Conservation (phyloP, 768 basidiomycete genomes). For the Clathrus columnatus region DNA sequence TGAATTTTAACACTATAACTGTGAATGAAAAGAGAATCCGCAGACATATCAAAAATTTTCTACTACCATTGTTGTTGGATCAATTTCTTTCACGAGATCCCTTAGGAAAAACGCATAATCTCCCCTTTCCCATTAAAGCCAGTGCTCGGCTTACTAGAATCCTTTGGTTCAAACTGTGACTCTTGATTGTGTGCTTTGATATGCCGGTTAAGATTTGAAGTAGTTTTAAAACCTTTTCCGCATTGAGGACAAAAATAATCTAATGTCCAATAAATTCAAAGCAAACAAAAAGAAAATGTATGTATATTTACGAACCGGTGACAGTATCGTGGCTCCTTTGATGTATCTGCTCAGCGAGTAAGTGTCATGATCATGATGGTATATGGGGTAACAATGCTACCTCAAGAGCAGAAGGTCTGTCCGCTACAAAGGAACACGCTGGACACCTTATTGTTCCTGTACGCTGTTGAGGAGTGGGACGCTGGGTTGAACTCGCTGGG, state of each 20-base stretch:
- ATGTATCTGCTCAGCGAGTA: not conserved
- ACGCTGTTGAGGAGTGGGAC: not conserved
- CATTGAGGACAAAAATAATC: not conserved
- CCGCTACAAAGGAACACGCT: not conserved
- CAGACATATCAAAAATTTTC: no score
- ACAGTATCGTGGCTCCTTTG: not conserved
- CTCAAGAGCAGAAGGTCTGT: not conserved
- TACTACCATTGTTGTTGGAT: no score
- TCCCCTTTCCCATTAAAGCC: no score
- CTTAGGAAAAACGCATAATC: no score
- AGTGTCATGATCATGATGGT: not conserved
- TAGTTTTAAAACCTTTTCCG: not conserved
- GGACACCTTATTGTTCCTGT: not conserved
- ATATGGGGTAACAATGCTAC: not conserved
- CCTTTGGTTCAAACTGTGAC: no score
- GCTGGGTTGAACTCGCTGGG: not conserved
- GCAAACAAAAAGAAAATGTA: not conserved
- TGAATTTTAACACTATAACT: no score
- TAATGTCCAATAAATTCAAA: no score
- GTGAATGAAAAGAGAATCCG: no score
- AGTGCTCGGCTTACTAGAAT: no score
- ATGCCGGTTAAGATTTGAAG: not conserved
- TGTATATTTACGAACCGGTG: not conserved
- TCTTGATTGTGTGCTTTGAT: not conserved
- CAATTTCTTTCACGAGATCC: no score